A percentile compares a stretch with the other conserved stretches of the same genome.
These are phyloP conservation scores for Oemleria cerasiformis DNA, from an alignment of 306 rosid genomes.

Conservation along the genomic window DNA sequence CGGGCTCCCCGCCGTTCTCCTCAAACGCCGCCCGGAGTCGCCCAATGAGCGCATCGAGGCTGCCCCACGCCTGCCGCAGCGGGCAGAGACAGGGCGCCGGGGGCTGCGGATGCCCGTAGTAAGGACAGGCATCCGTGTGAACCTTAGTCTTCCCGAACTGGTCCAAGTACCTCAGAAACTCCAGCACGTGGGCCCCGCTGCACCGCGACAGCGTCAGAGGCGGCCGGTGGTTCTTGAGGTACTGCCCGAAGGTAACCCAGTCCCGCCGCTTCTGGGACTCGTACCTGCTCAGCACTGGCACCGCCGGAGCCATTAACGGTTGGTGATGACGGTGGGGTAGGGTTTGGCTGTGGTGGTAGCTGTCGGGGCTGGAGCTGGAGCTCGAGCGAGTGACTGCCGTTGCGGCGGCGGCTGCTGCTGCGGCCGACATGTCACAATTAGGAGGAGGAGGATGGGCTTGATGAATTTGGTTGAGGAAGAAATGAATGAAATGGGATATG, in stretches of 20 bases:
- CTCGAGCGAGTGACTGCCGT: conserved; percentile 13
- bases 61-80: conserved; percentile 82
- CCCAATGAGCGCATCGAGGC: conserved; percentile 86
- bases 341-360: not conserved
- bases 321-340: conserved; percentile 1
- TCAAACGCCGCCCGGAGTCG: conserved; percentile 89
- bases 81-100: conserved; percentile 91
- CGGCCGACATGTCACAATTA: conserved; percentile 33
- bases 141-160: conserved; percentile 87
- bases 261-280: conserved; percentile 86
- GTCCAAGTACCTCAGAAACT: conserved; percentile 71
- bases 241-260: conserved; percentile 93
- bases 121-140: conserved; percentile 62
- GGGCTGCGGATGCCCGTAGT: conserved; percentile 69
- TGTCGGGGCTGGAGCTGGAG: conserved; percentile 15
- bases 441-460: not conserved
- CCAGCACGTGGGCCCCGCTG: conserved; percentile 74
- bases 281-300: conserved; percentile 50
- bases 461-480: not conserved
- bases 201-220: conserved; percentile 68
- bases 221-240: conserved; percentile 80
- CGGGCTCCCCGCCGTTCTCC: conserved; percentile 90
- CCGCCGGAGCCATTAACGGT: not conserved
- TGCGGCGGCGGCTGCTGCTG: conserved; percentile 23
- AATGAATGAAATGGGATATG: not conserved